Conservation (phyloP, 192 early-diverging fungal species). For the Umbelopsis sp. region DNA sequence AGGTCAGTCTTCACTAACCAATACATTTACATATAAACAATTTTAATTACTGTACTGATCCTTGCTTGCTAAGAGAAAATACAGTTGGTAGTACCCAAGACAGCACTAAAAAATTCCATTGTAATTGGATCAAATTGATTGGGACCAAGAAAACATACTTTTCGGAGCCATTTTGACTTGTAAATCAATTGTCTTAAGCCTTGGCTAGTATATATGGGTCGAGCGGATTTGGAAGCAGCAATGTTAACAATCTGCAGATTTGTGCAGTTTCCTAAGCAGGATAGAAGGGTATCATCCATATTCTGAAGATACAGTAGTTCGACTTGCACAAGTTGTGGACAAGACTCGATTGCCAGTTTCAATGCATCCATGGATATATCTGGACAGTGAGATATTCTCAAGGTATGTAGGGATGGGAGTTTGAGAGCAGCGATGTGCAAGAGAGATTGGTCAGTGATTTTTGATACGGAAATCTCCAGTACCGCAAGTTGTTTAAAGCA, state of each 20-base stretch:
- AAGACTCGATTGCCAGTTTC: background rate
- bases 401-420: background rate
- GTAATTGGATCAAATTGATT: background rate
- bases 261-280: background rate
- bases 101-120: background rate
- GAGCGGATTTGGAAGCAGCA: background rate
- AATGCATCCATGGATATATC: background rate
- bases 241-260: background rate
- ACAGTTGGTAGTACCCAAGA: background rate
- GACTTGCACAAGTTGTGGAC: background rate
- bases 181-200: background rate
- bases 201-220: background rate
- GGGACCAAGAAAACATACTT: background rate
- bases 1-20: too few relatives aligned
- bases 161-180: background rate
- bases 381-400: background rate
- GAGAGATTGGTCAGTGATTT: background rate
- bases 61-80: background rate
- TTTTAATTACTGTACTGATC: too few relatives aligned
- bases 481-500: background rate
- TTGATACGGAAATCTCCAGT: background rate
- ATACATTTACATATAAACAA: too few relatives aligned
- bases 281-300: background rate
- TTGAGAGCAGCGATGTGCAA: background rate
- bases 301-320: background rate